Percentiles rank a stretch among this genome's conserved stretches.
phyloP scores from a whole-genome alignment of 345 rosid genomes.

The Hibiscus mutabilis region DNA sequence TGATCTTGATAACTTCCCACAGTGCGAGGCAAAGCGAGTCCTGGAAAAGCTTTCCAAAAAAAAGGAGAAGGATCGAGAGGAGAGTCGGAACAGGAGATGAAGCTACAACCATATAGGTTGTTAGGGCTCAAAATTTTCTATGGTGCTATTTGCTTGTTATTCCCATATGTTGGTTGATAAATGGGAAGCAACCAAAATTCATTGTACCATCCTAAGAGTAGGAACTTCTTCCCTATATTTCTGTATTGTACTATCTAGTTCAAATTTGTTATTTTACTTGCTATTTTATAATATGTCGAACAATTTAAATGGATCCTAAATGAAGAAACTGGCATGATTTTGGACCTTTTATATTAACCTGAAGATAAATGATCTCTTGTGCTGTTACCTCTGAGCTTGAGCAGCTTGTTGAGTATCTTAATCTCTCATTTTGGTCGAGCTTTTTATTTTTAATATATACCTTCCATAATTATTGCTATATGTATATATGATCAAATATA shows the following conservation, averaged over 20 bases:
- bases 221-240: not conserved
- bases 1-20: slow-evolving; percentile 69
- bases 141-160: not conserved
- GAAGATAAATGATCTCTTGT: too few species aligned
- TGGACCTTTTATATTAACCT: not conserved
- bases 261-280: not conserved
- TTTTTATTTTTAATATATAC: too few species aligned
- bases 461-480: too few species aligned
- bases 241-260: not conserved
- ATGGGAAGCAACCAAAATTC: not conserved
- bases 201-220: not conserved
- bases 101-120: not conserved
- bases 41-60: slow-evolving; percentile 79
- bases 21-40: slow-evolving; percentile 77
- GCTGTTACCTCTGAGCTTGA: too few species aligned
- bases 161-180: not conserved
- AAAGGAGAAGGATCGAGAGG: slow-evolving; percentile 63
- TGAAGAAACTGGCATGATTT: not conserved
- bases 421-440: too few species aligned
- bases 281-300: not conserved
- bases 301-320: too few species aligned
- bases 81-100: slow-evolving; percentile 52
- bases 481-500: too few species aligned
- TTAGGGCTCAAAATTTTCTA: not conserved
- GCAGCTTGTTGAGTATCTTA: too few species aligned